These are phyloP conservation scores for Calonectria hongkongensis DNA, from an alignment of 2,329 filamentous ascomycete genomes.

Conservation along the genomic window DNA sequence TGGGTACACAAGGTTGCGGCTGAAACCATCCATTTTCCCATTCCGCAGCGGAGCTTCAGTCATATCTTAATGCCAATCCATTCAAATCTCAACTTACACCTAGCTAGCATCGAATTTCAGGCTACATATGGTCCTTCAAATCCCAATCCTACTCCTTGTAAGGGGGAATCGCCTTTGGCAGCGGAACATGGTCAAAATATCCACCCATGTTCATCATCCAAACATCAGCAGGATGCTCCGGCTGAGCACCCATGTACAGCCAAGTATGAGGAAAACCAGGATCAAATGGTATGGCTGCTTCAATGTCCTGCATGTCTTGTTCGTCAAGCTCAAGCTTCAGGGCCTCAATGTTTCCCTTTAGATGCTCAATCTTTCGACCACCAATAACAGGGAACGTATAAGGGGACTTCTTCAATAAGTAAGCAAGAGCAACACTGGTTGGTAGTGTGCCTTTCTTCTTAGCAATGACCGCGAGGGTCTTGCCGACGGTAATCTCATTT, in stretches of 20 bases:
- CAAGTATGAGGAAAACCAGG: slow-evolving; percentile 24
- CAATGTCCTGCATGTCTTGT: slow-evolving; percentile 4
- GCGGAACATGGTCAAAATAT: slow-evolving; percentile 1
- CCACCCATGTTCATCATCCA: slow-evolving; percentile 20
- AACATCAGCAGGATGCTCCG: background rate
- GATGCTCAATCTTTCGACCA: slow-evolving; percentile 19
- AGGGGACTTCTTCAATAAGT: slow-evolving; percentile 22
- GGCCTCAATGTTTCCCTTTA: slow-evolving; percentile 17
- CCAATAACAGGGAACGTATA: slow-evolving; percentile 30
- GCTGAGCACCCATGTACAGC: slow-evolving; percentile 14
- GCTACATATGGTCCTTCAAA: background rate
- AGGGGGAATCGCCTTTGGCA: background rate
- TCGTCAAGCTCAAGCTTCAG: slow-evolving; percentile 4
- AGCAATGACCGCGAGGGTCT: slow-evolving; percentile 4
- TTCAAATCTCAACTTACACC: background rate
- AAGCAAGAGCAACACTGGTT: slow-evolving; percentile 17
- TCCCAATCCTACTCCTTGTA: background rate
- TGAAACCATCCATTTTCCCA: too few species aligned
- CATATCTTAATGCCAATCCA: too few species aligned
- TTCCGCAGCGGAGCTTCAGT: too few species aligned
- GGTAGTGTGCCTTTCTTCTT: background rate
- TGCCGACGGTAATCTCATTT: background rate
- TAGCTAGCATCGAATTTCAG: background rate
- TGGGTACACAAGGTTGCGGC: too few species aligned
- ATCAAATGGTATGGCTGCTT: slow-evolving; percentile 15